A percentile compares a stretch with the other conserved stretches of the same genome.
These are phyloP conservation scores for Brassica balearica DNA, from an alignment of 441 rosid species.

Conservation along the genomic window DNA sequence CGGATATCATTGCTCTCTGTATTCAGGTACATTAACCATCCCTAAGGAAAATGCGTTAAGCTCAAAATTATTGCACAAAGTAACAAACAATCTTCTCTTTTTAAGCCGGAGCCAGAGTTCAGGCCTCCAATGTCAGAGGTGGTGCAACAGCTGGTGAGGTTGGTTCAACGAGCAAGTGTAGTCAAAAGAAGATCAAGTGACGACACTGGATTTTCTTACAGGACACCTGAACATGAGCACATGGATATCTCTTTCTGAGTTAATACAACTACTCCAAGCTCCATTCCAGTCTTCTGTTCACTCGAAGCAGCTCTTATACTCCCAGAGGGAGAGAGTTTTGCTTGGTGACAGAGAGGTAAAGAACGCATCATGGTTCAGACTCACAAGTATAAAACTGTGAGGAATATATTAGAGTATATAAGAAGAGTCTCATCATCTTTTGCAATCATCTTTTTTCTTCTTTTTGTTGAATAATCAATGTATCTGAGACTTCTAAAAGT, in stretches of 20 bases:
- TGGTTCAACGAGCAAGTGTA: conserved; percentile 91
- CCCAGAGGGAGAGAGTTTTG: conserved; percentile 2
- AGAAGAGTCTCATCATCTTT: conserved; percentile 5
- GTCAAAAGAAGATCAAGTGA: conserved; percentile 85
- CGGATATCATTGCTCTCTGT: conserved; percentile 92
- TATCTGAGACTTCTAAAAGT: conserved; percentile 5
- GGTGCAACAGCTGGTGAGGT: conserved; percentile 88
- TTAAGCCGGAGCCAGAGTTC: conserved; percentile 94
- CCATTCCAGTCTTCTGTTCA: conserved; percentile 5
- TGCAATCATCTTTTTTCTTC: conserved; percentile 14
- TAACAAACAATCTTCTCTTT: conserved; percentile 17
- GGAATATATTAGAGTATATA: conserved; percentile 35
- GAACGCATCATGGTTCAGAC: conserved; percentile 31
- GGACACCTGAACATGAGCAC: conserved; percentile 86
- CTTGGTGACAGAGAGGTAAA: conserved; percentile 8
- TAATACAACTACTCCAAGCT: not conserved
- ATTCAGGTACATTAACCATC: conserved; percentile 73
- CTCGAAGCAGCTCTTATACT: conserved; percentile 7
- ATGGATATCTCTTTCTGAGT: conserved; percentile 50
- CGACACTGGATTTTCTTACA: conserved; percentile 81
- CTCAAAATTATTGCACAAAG: not conserved
- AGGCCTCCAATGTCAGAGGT: conserved; percentile 99
- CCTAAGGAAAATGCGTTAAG: not conserved
- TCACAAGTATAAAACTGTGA: conserved; percentile 2
- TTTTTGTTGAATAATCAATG: conserved; percentile 1